Evolutionary conservation across 1,284 basidiomycete species (phyloP), one percentile per base, ranked within the genome.

Genomic region (Rhodotorula sp.): DNA sequence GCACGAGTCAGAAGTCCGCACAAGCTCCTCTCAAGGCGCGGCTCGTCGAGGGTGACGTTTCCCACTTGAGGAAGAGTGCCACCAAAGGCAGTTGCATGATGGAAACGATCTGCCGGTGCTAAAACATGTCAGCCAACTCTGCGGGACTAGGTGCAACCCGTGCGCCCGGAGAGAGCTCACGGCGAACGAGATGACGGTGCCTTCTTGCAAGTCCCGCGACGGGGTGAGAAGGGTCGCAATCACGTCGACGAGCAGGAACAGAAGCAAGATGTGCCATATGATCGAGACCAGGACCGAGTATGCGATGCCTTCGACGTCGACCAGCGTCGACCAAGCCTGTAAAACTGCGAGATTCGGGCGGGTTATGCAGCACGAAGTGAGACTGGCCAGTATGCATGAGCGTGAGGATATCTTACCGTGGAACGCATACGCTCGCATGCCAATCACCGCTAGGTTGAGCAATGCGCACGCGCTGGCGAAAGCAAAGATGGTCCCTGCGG

Each of bases 71-170:
- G 59, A 48, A 73, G 15, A 63, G 58, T 4, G 46, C 26, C 2
- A 68, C 62, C 26, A 70, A 20, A 7, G 71, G 71, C n/a, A 69
- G 43, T 31, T 73, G 68, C 64, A 73, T 62, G 31, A 67, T 52
- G 3, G 68, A 34, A 7, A 69, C 26, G 62, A 73, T 61, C 68
- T 65, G 47, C 20, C 5, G 4, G 1, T 29, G 15, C 1, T 39
- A 8, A 15, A 62, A 29, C 26, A 6, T 0, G 16, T 29, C 7
- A 23, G 58, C 23, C n/a, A 46, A 20, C 20, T n/a, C n/a, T n/a
- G 4, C 16, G 39, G 3, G 5, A 21, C 5, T 3, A 16, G 18
- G 5, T 20, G 29, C 5, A 5, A 23, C 12, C 12, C 18, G 8
- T 26, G 46, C n/a, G 21, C 26, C 14, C 12, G 39, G 31, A 14